phyloP scores from a whole-genome alignment of 495 filamentous ascomycete species.

The Neurospora tetraspora region DNA sequence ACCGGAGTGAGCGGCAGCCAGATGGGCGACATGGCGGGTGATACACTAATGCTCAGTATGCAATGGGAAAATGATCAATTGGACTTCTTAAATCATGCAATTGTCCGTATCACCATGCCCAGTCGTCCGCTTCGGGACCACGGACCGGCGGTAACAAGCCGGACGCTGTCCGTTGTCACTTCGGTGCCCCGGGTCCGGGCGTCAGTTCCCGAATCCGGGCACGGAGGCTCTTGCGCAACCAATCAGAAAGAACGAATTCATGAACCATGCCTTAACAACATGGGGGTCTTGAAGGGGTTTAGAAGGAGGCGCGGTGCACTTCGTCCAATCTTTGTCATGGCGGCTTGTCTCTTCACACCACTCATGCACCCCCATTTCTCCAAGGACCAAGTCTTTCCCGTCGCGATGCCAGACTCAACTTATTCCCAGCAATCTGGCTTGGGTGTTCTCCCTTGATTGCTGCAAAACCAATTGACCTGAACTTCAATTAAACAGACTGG shows the following conservation, averaged over 20 bases:
- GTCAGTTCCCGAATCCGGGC: background rate
- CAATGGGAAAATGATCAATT: background rate
- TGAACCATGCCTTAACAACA: background rate
- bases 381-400: background rate
- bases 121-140: background rate
- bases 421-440: background rate
- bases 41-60: background rate
- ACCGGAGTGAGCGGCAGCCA: background rate
- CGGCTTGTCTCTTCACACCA: background rate
- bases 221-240: background rate
- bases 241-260: background rate
- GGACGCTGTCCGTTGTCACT: background rate
- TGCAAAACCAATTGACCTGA: background rate
- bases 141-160: background rate
- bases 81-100: background rate
- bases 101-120: background rate
- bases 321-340: background rate
- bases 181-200: background rate
- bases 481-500: background rate
- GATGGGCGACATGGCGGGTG: background rate
- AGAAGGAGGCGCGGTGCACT: background rate
- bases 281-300: background rate
- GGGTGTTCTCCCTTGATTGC: background rate
- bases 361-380: background rate
- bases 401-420: background rate